A percentile compares a stretch with the other conserved stretches of the same genome.
Evolutionary conservation across 2,329 filamentous ascomycete genomes (phyloP).

Genomic region (Penicillium sp.): DNA sequence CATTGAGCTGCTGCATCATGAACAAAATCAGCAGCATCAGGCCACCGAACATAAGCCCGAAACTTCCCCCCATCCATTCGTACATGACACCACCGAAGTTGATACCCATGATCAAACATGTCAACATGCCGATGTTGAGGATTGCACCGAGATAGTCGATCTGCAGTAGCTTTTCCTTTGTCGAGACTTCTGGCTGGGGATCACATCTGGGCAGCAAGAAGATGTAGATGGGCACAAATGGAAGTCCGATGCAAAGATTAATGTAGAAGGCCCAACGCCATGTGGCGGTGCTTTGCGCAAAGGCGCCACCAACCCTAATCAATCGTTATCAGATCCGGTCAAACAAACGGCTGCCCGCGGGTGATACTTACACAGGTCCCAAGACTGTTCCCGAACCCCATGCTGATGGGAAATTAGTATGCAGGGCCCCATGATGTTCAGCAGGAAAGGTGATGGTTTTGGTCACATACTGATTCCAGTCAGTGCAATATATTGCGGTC

Average conservation of each 20-base stretch:
- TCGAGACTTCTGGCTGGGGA: slow-evolving; percentile 29
- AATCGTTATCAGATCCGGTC: not conserved
- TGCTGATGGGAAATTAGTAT: slow-evolving; percentile 14
- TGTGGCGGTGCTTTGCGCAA: slow-evolving; percentile 32
- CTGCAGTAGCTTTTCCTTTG: slow-evolving; percentile 34
- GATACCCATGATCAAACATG: slow-evolving; percentile 56
- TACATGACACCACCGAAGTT: slow-evolving; percentile 59
- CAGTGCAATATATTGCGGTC: slow-evolving; percentile 41
- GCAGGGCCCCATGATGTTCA: not conserved
- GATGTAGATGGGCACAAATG: slow-evolving; percentile 52
- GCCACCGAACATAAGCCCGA: slow-evolving; percentile 54
- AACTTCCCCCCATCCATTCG: slow-evolving; percentile 54
- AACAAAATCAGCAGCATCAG: slow-evolving; percentile 53
- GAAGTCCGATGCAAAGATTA: slow-evolving; percentile 58
- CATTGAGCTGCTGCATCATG: slow-evolving; percentile 42
- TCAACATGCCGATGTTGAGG: slow-evolving; percentile 52
- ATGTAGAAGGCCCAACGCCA: slow-evolving; percentile 60
- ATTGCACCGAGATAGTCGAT: slow-evolving; percentile 57
- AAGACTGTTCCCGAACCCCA: slow-evolving; percentile 35
- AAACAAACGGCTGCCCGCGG: not conserved
- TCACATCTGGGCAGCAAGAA: slow-evolving; percentile 48
- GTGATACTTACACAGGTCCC: slow-evolving; percentile 39
- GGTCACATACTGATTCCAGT: slow-evolving; percentile 36
- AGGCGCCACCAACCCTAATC: slow-evolving; percentile 44
- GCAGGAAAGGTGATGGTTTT: not conserved